Percentiles rank a stretch among this genome's conserved stretches.
These are phyloP conservation scores for Coniella lustricola DNA, from an alignment of 2,329 filamentous ascomycete genomes.

Conservation along the genomic window DNA sequence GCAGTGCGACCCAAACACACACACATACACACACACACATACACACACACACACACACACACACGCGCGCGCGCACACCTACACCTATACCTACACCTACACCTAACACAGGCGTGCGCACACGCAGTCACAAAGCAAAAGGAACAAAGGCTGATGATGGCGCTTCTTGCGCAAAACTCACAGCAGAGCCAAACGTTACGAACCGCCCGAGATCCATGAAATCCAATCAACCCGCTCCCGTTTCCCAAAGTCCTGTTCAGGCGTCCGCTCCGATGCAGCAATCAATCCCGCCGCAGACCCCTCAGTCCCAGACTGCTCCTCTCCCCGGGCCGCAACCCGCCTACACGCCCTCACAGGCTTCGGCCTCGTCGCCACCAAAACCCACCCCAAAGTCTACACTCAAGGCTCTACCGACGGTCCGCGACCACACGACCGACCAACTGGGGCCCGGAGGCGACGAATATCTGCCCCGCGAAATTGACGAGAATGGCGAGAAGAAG, in stretches of 20 bases:
- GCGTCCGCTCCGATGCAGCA: conserved; percentile 38
- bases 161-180: conserved; percentile 21
- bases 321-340: conserved; percentile 28
- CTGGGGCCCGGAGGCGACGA: conserved; percentile 84
- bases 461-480: conserved; percentile 87
- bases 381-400: conserved; percentile 75
- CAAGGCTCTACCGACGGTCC: conserved; percentile 89
- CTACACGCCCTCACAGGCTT: conserved; percentile 40
- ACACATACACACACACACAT: neutral
- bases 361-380: conserved; percentile 58
- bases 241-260: conserved; percentile 52
- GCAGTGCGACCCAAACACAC: conserved; percentile 24
- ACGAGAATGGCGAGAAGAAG: conserved; percentile 92
- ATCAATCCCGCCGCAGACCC: conserved; percentile 25
- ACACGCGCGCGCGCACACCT: conserved; percentile 16
- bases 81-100: neutral
- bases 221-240: conserved; percentile 41
- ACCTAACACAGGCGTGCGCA: too few relatives aligned
- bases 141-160: conserved; percentile 25
- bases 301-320: conserved; percentile 16
- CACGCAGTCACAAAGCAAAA: conserved; percentile 11
- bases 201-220: conserved; percentile 60
- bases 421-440: conserved; percentile 96
- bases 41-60: too few relatives aligned
- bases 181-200: conserved; percentile 43